Conservation (phyloP, 2,329 filamentous ascomycete genomes). For the Metarhizium album region DNA sequence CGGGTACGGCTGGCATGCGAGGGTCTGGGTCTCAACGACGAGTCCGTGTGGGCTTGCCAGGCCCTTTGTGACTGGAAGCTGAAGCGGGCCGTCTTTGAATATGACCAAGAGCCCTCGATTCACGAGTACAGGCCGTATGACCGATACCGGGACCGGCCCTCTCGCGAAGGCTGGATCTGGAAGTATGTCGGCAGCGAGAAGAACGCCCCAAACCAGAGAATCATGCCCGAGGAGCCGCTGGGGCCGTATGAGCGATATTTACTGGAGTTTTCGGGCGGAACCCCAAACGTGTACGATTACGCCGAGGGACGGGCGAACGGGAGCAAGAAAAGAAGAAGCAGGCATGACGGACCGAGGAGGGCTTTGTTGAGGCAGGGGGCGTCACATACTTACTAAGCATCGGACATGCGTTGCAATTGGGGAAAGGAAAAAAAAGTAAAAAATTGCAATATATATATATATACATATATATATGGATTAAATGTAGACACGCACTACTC, state of each 20-base stretch:
- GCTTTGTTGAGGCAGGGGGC: neutral
- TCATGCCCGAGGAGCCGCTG: constrained; percentile 42
- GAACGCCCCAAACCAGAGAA: constrained; percentile 27
- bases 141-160: constrained; percentile 9
- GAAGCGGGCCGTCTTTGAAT: constrained; percentile 17
- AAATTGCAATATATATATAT: too few species aligned
- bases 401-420: neutral
- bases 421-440: too few species aligned
- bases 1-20: constrained; percentile 40
- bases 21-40: constrained; percentile 40
- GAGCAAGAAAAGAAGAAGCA: constrained; percentile 9
- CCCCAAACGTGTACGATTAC: constrained; percentile 31
- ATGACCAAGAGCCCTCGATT: neutral
- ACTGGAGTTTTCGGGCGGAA: constrained; percentile 32
- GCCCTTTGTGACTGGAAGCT: constrained; percentile 36
- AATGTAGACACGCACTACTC: too few species aligned
- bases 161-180: constrained; percentile 38
- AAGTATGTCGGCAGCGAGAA: constrained; percentile 36
- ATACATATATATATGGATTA: too few species aligned
- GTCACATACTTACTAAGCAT: constrained; percentile 1
- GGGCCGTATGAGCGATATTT: constrained; percentile 42
- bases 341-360: neutral
- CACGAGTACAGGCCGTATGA: constrained; percentile 15
- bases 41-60: constrained; percentile 32
- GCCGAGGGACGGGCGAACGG: constrained; percentile 19